A percentile compares a stretch with the other conserved stretches of the same genome.
Evolutionary conservation across 805 yeast genomes (phyloP).

Genomic region (Zygoascus flipseniorum): DNA sequence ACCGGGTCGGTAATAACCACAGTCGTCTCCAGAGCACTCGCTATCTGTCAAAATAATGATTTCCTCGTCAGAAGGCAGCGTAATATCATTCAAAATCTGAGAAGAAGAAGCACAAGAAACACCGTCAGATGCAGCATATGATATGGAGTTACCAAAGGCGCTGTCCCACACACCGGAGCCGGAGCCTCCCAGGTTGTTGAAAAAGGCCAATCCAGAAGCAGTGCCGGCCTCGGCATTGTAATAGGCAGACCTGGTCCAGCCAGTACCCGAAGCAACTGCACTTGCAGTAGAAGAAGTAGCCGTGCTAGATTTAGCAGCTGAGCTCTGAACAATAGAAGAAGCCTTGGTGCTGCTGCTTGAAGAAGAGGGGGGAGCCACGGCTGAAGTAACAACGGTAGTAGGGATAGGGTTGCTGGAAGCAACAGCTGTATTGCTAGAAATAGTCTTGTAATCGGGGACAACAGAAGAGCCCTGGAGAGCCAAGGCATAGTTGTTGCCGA

Average conservation of each 20-base stretch:
- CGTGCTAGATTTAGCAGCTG: slow-evolving; percentile 21
- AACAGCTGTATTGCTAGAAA: slow-evolving; percentile 21
- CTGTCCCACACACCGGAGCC: slow-evolving; percentile 86
- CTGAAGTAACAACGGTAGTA: slow-evolving; percentile 7
- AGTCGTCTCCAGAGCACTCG: slow-evolving; percentile 36
- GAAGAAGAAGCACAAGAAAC: slow-evolving; percentile 62
- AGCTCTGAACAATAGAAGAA: slow-evolving; percentile 6
- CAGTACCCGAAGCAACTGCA: slow-evolving; percentile 24
- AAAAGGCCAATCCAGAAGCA: slow-evolving; percentile 64
- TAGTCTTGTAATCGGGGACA: neutral
- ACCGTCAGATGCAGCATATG: slow-evolving; percentile 76
- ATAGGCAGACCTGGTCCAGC: slow-evolving; percentile 70
- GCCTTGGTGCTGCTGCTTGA: slow-evolving; percentile 19
- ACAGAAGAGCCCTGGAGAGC: neutral
- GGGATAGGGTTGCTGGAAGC: slow-evolving; percentile 24
- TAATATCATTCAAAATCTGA: slow-evolving; percentile 57
- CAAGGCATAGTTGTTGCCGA: neutral
- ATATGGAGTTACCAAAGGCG: slow-evolving; percentile 86
- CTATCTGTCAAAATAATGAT: slow-evolving; percentile 65
- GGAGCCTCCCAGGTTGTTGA: slow-evolving; percentile 83
- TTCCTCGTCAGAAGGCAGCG: slow-evolving; percentile 68
- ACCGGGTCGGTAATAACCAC: slow-evolving; percentile 81
- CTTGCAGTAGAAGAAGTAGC: slow-evolving; percentile 28
- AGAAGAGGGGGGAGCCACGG: slow-evolving; percentile 13
- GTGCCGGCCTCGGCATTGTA: slow-evolving; percentile 58